These are phyloP conservation scores for Fraxinus floribunda DNA, from an alignment of 305 asterid genomes.

Conservation along the genomic window DNA sequence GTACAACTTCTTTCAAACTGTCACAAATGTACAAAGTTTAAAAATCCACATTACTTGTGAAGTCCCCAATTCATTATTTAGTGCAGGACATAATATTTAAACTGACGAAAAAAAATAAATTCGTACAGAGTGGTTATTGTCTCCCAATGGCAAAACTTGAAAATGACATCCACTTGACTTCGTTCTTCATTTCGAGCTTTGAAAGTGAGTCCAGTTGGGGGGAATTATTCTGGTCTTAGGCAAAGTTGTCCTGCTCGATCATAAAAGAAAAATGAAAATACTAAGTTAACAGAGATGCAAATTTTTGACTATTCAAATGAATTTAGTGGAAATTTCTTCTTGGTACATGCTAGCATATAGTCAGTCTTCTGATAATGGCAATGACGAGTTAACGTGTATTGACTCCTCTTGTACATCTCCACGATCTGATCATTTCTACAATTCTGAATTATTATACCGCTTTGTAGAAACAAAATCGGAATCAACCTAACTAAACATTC, in stretches of 20 bases:
- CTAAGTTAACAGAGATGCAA: neutral
- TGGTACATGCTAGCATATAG: neutral
- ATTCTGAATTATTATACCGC: neutral
- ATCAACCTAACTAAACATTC: neutral
- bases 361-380: neutral
- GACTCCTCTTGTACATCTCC: neutral
- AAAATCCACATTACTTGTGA: neutral
- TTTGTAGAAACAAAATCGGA: slow-evolving; percentile 6
- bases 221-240: neutral
- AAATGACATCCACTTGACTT: neutral
- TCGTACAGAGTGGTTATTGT: neutral
- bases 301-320: neutral
- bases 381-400: neutral
- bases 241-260: neutral
- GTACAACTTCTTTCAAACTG: neutral
- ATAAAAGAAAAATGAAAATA: neutral
- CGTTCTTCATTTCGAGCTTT: neutral
- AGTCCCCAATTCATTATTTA: neutral
- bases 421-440: neutral
- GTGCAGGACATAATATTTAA: neutral
- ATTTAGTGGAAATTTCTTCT: neutral
- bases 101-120: neutral
- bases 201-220: neutral
- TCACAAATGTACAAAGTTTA: neutral
- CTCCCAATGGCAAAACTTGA: neutral